Percentiles rank a stretch among this genome's conserved stretches.
Evolutionary conservation across 1,139 yeast species (phyloP).

Genomic region (Geotrichum fermentans): DNA sequence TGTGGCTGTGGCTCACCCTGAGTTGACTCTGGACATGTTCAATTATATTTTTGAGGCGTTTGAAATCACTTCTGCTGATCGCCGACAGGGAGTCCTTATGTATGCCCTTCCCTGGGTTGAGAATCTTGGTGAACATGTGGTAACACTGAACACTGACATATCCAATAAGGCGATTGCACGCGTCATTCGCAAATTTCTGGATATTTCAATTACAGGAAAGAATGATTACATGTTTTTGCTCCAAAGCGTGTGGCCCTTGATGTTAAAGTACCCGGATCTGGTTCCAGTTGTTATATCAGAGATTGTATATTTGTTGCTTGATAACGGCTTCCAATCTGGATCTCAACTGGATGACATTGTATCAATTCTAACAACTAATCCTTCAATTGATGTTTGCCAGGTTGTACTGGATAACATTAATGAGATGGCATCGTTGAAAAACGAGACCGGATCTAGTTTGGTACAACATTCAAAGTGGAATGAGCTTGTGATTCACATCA

Average conservation of each 20-base stretch:
- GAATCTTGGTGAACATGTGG: slow-evolving; percentile 55
- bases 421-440: slow-evolving; percentile 39
- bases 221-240: slow-evolving; percentile 47
- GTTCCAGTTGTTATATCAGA: slow-evolving; percentile 18
- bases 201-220: slow-evolving; percentile 47
- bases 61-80: slow-evolving; percentile 40
- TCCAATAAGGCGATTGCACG: slow-evolving; percentile 58
- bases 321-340: slow-evolving; percentile 13
- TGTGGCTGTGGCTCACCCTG: slow-evolving; percentile 54
- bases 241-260: slow-evolving; percentile 62
- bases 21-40: slow-evolving; percentile 59
- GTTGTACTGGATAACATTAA: slow-evolving; percentile 54
- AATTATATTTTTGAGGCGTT: slow-evolving; percentile 57
- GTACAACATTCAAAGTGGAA: slow-evolving; percentile 63
- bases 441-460: slow-evolving; percentile 21
- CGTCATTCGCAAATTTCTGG: slow-evolving; percentile 59
- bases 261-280: slow-evolving; percentile 7
- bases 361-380: slow-evolving; percentile 58
- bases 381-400: slow-evolving; percentile 71
- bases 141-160: slow-evolving; percentile 17
- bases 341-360: slow-evolving; percentile 36
- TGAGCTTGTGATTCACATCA: slow-evolving; percentile 66
- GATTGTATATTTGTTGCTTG: slow-evolving; percentile 13
- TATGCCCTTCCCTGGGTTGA: slow-evolving; percentile 76
- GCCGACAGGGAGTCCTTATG: slow-evolving; percentile 45